Evolutionary conservation across 2,329 filamentous ascomycete genomes (phyloP).

Genomic region (Aspergillus awamori): DNA sequence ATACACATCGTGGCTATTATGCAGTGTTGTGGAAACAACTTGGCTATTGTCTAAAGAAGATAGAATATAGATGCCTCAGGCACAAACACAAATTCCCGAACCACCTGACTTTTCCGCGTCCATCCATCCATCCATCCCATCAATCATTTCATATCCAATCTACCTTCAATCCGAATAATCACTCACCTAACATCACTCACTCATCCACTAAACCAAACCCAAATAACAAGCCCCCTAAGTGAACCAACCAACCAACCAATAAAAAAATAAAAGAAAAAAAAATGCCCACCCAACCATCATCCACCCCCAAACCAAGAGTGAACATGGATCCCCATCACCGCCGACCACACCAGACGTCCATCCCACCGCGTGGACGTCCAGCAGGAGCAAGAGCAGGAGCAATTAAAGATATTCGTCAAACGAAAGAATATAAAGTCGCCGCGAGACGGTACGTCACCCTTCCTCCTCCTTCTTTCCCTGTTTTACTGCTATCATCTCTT

Average conservation of each 20-base stretch:
- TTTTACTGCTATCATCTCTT: too few relatives aligned
- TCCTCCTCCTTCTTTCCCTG: too few relatives aligned
- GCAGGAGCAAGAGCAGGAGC: not conserved
- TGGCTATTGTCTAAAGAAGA: not conserved
- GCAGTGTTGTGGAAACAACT: too few relatives aligned
- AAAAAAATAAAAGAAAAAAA: slow-evolving; percentile 1
- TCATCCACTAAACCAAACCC: not conserved
- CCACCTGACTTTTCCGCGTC: slow-evolving; percentile 2
- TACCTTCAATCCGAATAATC: not conserved
- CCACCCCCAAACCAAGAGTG: slow-evolving; percentile 20
- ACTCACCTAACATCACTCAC: too few relatives aligned
- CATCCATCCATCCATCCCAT: not conserved
- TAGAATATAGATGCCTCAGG: not conserved
- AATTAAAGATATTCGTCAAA: slow-evolving; percentile 40
- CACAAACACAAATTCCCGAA: not conserved
- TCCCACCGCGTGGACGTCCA: not conserved
- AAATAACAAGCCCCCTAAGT: not conserved
- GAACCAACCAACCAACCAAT: not conserved
- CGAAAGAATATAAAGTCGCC: slow-evolving; percentile 45
- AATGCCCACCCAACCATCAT: slow-evolving; percentile 7
- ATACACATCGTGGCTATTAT: too few relatives aligned
- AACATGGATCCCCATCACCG: slow-evolving; percentile 15
- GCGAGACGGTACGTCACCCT: slow-evolving; percentile 37
- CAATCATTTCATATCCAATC: not conserved
- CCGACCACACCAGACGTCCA: slow-evolving; percentile 4